Conservation (phyloP, 257 asterid species). For the Cruciata laevipes region DNA sequence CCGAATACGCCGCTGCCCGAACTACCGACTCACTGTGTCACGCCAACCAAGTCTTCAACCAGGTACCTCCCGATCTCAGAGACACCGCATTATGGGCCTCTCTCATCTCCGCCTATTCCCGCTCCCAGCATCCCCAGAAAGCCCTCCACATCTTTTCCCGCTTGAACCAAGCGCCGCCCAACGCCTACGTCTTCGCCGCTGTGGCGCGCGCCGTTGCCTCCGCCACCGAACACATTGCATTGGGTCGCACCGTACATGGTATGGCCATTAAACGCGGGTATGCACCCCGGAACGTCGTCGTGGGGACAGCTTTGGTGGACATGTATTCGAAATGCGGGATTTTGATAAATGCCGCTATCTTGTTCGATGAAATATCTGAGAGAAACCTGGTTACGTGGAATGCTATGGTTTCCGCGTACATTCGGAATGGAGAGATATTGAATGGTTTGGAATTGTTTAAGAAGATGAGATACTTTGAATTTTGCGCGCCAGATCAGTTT, state of each 20-base stretch:
- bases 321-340: constrained; percentile 34
- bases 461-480: constrained; percentile 21
- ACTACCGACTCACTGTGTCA: constrained; percentile 14
- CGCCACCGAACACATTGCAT: constrained; percentile 20
- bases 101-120: constrained; percentile 34
- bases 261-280: constrained; percentile 22
- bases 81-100: constrained; percentile 39
- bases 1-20: constrained; percentile 12
- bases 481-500: constrained; percentile 31
- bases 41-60: constrained; percentile 32
- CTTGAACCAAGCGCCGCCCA: constrained; percentile 21
- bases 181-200: constrained; percentile 28
- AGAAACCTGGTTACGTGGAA: constrained; percentile 39
- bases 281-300: constrained; percentile 9
- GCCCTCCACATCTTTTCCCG: constrained; percentile 30
- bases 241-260: constrained; percentile 32
- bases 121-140: constrained; percentile 19
- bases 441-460: constrained; percentile 27
- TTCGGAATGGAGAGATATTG: constrained; percentile 25
- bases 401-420: constrained; percentile 29
- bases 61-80: constrained; percentile 28
- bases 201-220: constrained; percentile 38
- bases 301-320: constrained; percentile 29
- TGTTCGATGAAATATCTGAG: constrained; percentile 37
- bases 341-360: constrained; percentile 6